A percentile compares a stretch with the other conserved stretches of the same genome.
These are phyloP conservation scores for Aspergillus diversus DNA, from an alignment of 495 filamentous ascomycete genomes.

Conservation along the genomic window DNA sequence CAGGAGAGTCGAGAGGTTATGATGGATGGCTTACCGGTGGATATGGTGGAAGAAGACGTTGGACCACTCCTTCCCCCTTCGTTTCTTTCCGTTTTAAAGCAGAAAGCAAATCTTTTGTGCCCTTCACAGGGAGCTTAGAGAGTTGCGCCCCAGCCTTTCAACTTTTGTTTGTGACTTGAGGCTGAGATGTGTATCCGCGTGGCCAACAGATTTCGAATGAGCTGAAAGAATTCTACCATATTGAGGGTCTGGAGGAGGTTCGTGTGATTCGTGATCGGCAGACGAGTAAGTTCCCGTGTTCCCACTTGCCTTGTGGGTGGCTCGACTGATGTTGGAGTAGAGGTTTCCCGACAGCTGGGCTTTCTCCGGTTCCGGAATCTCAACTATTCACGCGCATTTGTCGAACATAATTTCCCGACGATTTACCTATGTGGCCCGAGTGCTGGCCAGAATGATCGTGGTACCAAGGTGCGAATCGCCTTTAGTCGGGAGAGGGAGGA, in stretches of 20 bases:
- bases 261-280: slow-evolving; percentile 68
- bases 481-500: slow-evolving; percentile 63
- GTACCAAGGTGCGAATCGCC: slow-evolving; percentile 62
- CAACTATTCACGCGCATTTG: slow-evolving; percentile 63
- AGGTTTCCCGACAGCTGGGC: slow-evolving; percentile 64
- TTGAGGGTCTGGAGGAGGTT: slow-evolving; percentile 64
- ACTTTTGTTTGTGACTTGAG: slow-evolving; percentile 32
- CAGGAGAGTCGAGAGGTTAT: slow-evolving; percentile 62
- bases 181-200: slow-evolving; percentile 50
- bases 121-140: background rate
- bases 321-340: slow-evolving; percentile 36
- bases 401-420: slow-evolving; percentile 66
- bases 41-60: slow-evolving; percentile 67
- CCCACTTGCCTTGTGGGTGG: background rate
- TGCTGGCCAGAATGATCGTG: slow-evolving; percentile 50
- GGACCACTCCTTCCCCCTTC: slow-evolving; percentile 46
- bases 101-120: background rate
- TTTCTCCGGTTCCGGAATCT: slow-evolving; percentile 68
- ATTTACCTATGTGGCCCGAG: slow-evolving; percentile 60
- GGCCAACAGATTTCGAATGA: slow-evolving; percentile 63
- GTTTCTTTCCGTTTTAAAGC: slow-evolving; percentile 10
- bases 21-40: slow-evolving; percentile 61
- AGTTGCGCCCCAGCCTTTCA: slow-evolving; percentile 19
- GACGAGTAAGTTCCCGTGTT: slow-evolving; percentile 54
- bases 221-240: slow-evolving; percentile 59